Evolutionary conservation across 257 asterid species (phyloP).

Genomic region (Henckelia pumila): DNA sequence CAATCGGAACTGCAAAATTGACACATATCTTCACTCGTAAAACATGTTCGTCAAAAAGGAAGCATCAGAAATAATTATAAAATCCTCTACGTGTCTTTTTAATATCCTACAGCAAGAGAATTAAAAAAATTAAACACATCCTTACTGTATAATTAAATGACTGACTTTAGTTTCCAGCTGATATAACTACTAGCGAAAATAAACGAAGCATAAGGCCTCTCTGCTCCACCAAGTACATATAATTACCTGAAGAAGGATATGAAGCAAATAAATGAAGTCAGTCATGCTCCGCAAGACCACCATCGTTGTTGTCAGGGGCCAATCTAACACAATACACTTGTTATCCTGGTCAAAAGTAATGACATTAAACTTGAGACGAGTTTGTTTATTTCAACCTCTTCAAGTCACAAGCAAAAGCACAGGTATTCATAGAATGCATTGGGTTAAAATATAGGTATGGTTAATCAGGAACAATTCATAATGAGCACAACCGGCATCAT

Average conservation of each 20-base stretch:
- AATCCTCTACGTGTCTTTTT: background rate
- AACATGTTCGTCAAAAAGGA: no score
- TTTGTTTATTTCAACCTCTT: conserved; percentile 1
- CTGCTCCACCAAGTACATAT: background rate
- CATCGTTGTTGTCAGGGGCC: conserved; percentile 56
- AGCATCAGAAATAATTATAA: no score
- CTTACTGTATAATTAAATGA: background rate
- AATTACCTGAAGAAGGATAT: conserved; percentile 85
- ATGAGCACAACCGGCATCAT: background rate
- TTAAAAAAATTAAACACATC: background rate
- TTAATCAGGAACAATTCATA: no score
- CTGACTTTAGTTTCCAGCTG: background rate
- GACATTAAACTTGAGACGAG: conserved; percentile 17
- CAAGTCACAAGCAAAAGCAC: background rate
- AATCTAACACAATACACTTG: conserved; percentile 61
- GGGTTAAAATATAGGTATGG: background rate
- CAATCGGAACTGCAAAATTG: conserved; percentile 69
- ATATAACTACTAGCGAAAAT: background rate
- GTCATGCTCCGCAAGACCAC: conserved; percentile 67
- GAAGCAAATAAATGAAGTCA: conserved; percentile 68
- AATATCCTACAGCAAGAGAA: no score
- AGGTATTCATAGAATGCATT: background rate
- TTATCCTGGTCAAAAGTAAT: conserved; percentile 39
- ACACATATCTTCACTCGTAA: no score
- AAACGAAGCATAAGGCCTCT: conserved; percentile 13